Evolutionary conservation across 352 stramenopile species (phyloP).

Genomic region (Phytophthora multivora): DNA sequence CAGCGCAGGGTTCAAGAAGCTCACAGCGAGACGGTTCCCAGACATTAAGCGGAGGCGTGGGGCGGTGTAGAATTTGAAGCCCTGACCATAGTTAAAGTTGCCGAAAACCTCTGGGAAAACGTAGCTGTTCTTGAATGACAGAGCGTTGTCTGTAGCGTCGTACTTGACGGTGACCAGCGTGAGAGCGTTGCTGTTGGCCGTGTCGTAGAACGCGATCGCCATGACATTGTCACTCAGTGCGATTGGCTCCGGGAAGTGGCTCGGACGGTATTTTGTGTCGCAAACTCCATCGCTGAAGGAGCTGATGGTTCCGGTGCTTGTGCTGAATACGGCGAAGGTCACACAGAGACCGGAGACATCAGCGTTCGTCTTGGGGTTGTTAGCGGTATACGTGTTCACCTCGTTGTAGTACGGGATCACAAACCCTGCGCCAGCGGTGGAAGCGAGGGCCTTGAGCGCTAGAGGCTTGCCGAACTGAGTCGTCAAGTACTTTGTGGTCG

Average conservation of each 20-base stretch:
- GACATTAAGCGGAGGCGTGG: constrained; percentile 38
- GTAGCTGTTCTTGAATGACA: constrained; percentile 51
- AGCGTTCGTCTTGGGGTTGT: constrained; percentile 15
- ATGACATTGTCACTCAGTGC: constrained; percentile 50
- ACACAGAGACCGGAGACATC: constrained; percentile 47
- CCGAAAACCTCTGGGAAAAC: constrained; percentile 50
- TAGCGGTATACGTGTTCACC: too few species aligned
- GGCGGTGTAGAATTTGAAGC: constrained; percentile 48
- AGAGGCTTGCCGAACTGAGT: constrained; percentile 46
- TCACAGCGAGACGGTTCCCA: constrained; percentile 60
- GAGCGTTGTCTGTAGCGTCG: constrained; percentile 24
- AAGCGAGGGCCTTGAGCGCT: constrained; percentile 27
- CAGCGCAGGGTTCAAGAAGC: constrained; percentile 64
- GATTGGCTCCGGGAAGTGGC: constrained; percentile 43
- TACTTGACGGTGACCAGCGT: constrained; percentile 35
- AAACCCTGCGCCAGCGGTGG: constrained; percentile 32
- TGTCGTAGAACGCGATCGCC: constrained; percentile 61
- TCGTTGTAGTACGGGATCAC: constrained; percentile 55
- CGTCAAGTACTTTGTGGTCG: not conserved
- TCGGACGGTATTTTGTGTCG: constrained; percentile 44
- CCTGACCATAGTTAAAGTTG: constrained; percentile 20
- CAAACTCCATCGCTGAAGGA: constrained; percentile 47
- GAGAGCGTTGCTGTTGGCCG: constrained; percentile 58
- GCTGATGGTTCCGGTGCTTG: not conserved
- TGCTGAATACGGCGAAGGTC: constrained; percentile 37